These are phyloP conservation scores for Ascochyta koolunga DNA, from an alignment of 2,329 filamentous ascomycete species.

Conservation along the genomic window DNA sequence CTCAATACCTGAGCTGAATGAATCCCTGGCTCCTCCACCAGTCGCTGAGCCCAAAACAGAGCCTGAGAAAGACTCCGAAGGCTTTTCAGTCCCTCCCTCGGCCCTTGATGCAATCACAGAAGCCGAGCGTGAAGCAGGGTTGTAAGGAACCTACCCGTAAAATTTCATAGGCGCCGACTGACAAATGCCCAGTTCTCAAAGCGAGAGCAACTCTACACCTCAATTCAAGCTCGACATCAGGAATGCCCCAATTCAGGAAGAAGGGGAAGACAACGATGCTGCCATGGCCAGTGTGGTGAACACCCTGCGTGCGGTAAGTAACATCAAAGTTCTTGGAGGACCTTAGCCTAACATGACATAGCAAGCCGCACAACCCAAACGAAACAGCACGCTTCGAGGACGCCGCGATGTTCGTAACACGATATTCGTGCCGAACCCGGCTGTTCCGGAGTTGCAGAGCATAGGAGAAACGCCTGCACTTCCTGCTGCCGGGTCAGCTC, in stretches of 20 bases:
- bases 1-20: conserved; percentile 45
- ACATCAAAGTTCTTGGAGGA: background rate
- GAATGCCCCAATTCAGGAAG: conserved; percentile 77
- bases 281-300: conserved; percentile 78
- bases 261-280: conserved; percentile 74
- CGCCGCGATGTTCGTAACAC: conserved; percentile 92
- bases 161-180: background rate
- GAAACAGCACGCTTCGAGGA: conserved; percentile 77
- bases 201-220: conserved; percentile 46
- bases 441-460: conserved; percentile 46
- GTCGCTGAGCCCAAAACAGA: conserved; percentile 38
- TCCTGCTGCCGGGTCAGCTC: conserved; percentile 20
- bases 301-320: conserved; percentile 65
- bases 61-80: conserved; percentile 71
- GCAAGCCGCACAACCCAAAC: conserved; percentile 61
- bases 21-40: conserved; percentile 42
- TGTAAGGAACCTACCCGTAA: conserved; percentile 28
- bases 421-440: conserved; percentile 70
- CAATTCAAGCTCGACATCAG: conserved; percentile 81
- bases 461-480: conserved; percentile 43
- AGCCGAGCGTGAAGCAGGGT: conserved; percentile 68
- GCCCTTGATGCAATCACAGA: conserved; percentile 67
- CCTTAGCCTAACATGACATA: conserved; percentile 44
- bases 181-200: conserved; percentile 22
- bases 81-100: conserved; percentile 74